A percentile compares a stretch with the other conserved stretches of the same genome.
These are phyloP conservation scores for Primulina tabacum DNA, from an alignment of 257 asterid genomes.

Conservation along the genomic window DNA sequence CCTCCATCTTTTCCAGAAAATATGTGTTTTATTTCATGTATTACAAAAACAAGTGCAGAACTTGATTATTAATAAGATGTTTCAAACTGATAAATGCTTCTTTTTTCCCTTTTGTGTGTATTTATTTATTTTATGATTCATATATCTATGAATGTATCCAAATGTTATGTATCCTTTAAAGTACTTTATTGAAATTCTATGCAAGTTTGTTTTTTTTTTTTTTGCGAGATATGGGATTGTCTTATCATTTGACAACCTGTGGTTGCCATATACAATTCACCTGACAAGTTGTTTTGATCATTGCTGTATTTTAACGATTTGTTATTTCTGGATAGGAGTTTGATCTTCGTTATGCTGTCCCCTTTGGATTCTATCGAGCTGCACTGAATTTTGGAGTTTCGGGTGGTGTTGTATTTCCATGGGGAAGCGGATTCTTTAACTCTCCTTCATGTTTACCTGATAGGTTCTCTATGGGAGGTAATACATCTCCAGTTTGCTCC, in stretches of 20 bases:
- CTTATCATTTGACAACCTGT: neutral
- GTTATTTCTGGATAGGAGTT: conserved; percentile 56
- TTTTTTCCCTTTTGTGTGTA: neutral
- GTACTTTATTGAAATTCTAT: conserved; percentile 4
- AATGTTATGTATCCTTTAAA: conserved; percentile 15
- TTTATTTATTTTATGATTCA: neutral
- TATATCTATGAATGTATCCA: conserved; percentile 3
- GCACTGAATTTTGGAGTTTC: conserved; percentile 83
- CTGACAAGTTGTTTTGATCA: neutral
- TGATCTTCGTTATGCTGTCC: conserved; percentile 83
- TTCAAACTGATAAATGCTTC: neutral
- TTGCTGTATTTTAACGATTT: conserved; percentile 21
- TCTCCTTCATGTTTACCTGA: conserved; percentile 66
- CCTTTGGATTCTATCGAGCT: conserved; percentile 73
- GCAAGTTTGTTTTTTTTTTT: neutral
- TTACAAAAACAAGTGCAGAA: conserved; percentile 7
- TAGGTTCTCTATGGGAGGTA: conserved; percentile 91
- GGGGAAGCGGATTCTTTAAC: conserved; percentile 69
- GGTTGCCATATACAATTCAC: neutral
- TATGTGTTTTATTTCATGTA: conserved; percentile 5
- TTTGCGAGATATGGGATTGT: conserved; percentile 15
- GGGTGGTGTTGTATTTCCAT: conserved; percentile 71
- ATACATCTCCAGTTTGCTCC: conserved; percentile 75
- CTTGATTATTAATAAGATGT: neutral
- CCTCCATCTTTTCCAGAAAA: neutral